phyloP scores from a whole-genome alignment of 148 eudicot genomes.

The Pouteria glomerata region DNA sequence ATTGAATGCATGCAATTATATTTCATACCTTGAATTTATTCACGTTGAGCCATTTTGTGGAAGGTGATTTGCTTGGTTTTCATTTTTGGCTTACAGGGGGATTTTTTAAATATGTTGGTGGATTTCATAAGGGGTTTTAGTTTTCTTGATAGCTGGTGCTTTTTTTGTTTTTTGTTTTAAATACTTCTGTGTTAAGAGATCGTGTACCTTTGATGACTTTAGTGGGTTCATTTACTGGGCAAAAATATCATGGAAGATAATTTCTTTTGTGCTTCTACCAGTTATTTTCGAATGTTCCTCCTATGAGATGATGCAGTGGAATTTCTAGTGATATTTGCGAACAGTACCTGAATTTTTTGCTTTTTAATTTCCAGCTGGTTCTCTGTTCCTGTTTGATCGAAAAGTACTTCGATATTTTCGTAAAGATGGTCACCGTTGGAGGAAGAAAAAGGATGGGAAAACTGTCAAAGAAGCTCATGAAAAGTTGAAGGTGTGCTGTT shows the following conservation, averaged over 20 bases:
- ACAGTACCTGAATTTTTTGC: neutral
- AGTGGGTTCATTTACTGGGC: neutral
- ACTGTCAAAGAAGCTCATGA: constrained; percentile 92
- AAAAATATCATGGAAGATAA: neutral
- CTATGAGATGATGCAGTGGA: neutral
- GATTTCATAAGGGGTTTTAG: neutral
- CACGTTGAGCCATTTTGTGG: neutral
- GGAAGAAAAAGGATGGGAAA: constrained; percentile 89
- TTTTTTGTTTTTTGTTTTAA: neutral
- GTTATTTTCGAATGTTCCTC: too few relatives aligned
- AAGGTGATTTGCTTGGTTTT: neutral
- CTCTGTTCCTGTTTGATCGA: constrained; percentile 69
- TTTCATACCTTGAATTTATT: neutral
- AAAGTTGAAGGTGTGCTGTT: constrained; percentile 62
- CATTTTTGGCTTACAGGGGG: neutral
- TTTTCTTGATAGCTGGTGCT: neutral
- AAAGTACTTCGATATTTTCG: constrained; percentile 25
- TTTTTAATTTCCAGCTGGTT: constrained; percentile 49
- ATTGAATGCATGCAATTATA: neutral
- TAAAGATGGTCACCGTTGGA: constrained; percentile 76
- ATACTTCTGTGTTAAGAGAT: neutral
- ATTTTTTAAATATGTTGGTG: neutral
- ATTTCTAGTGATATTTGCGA: neutral
- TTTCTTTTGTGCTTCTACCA: neutral
- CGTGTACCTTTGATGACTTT: neutral